Evolutionary conservation across 805 yeast species (phyloP).

Genomic region (Priceomyces fermenticarens): DNA sequence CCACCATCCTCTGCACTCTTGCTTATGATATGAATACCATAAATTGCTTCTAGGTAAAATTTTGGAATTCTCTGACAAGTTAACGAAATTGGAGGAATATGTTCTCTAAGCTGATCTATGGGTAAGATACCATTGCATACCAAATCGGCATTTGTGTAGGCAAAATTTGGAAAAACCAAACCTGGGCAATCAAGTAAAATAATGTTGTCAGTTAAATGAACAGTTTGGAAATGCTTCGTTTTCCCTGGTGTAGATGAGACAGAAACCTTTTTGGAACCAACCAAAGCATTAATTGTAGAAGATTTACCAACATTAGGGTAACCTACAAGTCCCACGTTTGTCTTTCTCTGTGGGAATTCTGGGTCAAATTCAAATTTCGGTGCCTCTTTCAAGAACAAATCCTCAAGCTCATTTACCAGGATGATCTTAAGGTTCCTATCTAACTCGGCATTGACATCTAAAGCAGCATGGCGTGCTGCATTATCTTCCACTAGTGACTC

Average conservation of each 20-base stretch:
- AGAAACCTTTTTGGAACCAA: constrained; percentile 96
- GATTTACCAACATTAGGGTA: constrained; percentile 92
- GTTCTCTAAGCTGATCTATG: constrained; percentile 92
- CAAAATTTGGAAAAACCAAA: constrained; percentile 96
- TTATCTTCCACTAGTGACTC: constrained; percentile 13
- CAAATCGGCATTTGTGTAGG: constrained; percentile 91
- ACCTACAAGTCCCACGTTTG: constrained; percentile 94
- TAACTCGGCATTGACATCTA: constrained; percentile 21
- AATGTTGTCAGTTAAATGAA: constrained; percentile 75
- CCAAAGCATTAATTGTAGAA: constrained; percentile 95
- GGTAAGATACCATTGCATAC: constrained; percentile 99
- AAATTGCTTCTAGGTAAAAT: constrained; percentile 81
- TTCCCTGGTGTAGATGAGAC: constrained; percentile 99
- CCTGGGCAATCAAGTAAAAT: constrained; percentile 98
- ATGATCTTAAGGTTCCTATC: constrained; percentile 55
- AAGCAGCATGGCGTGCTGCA: constrained; percentile 13
- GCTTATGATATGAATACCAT: constrained; percentile 85
- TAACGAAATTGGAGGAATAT: constrained; percentile 81
- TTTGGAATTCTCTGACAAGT: constrained; percentile 89
- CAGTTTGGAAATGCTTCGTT: constrained; percentile 98
- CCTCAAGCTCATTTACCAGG: constrained; percentile 81
- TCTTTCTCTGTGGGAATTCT: constrained; percentile 55
- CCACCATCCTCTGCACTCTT: constrained; percentile 84
- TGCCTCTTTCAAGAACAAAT: constrained; percentile 69
- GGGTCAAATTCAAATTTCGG: constrained; percentile 62